Evolutionary conservation across 179 eudicot species (phyloP), one percentile per base, ranked within the genome.

Genomic region (Nepenthes alata): DNA sequence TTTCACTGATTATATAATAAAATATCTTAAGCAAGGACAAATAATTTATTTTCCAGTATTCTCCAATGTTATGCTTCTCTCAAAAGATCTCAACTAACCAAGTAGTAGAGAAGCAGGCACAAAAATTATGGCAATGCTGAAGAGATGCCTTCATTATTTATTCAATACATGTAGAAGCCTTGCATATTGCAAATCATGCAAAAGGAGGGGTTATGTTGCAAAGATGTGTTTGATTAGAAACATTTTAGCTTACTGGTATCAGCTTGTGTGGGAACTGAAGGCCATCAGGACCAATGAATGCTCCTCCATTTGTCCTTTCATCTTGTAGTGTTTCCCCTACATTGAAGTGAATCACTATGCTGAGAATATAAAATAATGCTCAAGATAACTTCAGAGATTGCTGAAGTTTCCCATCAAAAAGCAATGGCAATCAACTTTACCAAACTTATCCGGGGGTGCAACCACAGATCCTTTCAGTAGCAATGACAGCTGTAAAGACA

Each of bases 371-470:
- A 53, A 61, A 6, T 59, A 47, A 35, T 15, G 47, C 63, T 65
- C 66, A 64, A 48, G 35, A 70, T 37, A 16, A 48, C 66, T 39
- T 59, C 53, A 47, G 54, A 2, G 37, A 37, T 25, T 25, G 60
- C 57, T 66, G 54, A 39, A 47, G 49, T 13, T 41, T 51, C 37
- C 47, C 45, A 51, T 11, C 8, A 44, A 47, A 53, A 55, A n/a
- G 25, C 39, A 34, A 53, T 11, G n/a, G 48, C 38, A 25, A 55
- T 47, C 13, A 34, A 55, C 68, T 67, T 75, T 79, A 91, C 98
- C 98, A 67, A 86, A 91, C 75, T 86, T 91, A 79, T 91, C 96
- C 37, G 98, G 98, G 16, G 98, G 98, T 47, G 98, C 98, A 70
- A 91, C 83, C 55, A 91, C 88, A 8, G 98, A 81, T 72, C 98